Evolutionary conservation across 108 stramenopile species (phyloP), one percentile per base, ranked within the genome.

Genomic region (Skeletonema costatum): DNA sequence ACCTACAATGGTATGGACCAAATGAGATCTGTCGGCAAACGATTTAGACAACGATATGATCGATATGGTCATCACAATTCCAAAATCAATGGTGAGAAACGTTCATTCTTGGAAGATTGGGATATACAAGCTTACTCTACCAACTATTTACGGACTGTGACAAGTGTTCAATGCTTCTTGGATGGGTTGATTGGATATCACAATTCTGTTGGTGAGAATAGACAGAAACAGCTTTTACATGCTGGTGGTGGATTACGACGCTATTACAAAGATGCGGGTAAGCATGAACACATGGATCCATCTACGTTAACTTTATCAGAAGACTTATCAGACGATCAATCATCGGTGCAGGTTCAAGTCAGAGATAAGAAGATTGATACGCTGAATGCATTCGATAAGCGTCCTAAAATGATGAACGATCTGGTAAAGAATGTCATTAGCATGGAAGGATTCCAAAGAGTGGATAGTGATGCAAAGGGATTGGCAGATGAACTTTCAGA

Each of bases 91-190:
- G 32, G 13, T 0, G 50, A 10, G 32, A 39, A 42, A 44, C 65
- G 16, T 14, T 63, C 70, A 51, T 90, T 93, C 66, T 68, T 89
- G 65, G 79, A 88, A 46, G 75, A 75, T 63, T 93, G 90, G 90
- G 75, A 91, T 68, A 74, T 93, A 36, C 50, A 67, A 32, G 93
- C 85, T 10, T 91, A 80, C 48, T 88, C 86, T 39, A 93, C 93
- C 12, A 90, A 91, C 71, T 93, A 93, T 74, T 68, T 93, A 30
- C 85, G 93, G 5, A 93, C 93, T 14, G 88, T 91, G 30, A 79
- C 84, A 73, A 89, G 88, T 36, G 88, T 79, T 14, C 93, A 91
- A 60, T 87, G 88, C 32, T 89, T 93, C 64, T 60, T 93, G 29
- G 90, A 93, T 79, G 93, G 93, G 9, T 64, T 93, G 41, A 77